Conservation (phyloP, 192 early-diverging fungal species). For the Rhizoclosmatium sp. region DNA sequence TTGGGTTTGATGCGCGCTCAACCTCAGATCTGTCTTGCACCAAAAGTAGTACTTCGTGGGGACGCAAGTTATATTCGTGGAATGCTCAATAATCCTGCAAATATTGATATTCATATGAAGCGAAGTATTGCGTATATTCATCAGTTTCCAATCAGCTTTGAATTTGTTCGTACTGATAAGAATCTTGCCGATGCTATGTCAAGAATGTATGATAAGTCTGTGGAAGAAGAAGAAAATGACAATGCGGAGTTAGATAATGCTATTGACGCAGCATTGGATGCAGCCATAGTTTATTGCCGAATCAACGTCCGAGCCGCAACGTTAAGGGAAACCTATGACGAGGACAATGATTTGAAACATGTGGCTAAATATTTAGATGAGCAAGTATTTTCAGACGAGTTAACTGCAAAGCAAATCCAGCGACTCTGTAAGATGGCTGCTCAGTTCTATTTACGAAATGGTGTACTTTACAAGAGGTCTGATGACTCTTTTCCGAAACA, state of each 20-base stretch:
- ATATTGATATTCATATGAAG: neutral
- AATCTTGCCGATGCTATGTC: neutral
- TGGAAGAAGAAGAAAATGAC: neutral
- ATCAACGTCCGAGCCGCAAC: neutral
- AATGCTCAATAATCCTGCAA: slow-evolving; percentile 7
- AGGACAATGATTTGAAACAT: neutral
- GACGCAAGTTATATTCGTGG: neutral
- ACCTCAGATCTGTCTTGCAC: neutral
- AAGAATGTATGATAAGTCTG: neutral
- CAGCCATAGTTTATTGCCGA: neutral
- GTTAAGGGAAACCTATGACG: neutral
- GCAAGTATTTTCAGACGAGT: neutral
- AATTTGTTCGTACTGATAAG: neutral
- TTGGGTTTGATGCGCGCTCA: neutral
- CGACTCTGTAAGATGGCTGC: neutral
- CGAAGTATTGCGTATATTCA: neutral
- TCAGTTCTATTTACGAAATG: neutral
- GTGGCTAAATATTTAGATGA: neutral
- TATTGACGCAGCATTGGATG: neutral
- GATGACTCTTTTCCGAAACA: neutral
- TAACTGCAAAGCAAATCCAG: neutral
- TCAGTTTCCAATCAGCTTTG: neutral
- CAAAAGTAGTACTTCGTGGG: neutral
- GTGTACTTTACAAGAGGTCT: neutral
- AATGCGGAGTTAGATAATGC: neutral